Evolutionary conservation across 2,329 filamentous ascomycete species (phyloP).

Genomic region (Neofusicoccum kwambonambiense): DNA sequence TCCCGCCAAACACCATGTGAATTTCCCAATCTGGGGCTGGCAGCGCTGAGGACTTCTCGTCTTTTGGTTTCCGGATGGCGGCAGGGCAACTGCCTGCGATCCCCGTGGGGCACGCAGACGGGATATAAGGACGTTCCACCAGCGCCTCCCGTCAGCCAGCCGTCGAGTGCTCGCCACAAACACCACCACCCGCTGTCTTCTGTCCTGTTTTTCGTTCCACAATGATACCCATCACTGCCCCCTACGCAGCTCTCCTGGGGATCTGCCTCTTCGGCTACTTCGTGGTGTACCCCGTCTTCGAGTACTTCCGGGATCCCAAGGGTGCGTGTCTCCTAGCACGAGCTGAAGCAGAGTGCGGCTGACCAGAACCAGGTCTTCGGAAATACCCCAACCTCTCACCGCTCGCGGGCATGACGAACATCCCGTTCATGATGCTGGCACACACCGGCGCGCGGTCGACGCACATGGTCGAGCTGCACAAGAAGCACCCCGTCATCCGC

Average conservation of each 20-base stretch:
- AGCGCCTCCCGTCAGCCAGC: not conserved
- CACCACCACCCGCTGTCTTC: not conserved
- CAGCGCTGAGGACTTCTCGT: not conserved
- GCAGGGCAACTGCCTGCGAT: not conserved
- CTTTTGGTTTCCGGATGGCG: not conserved
- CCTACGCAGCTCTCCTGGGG: slow-evolving; percentile 29
- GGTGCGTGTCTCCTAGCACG: slow-evolving; percentile 24
- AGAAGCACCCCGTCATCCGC: slow-evolving; percentile 45
- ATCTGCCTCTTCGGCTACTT: slow-evolving; percentile 35
- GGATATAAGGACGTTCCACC: slow-evolving; percentile 3
- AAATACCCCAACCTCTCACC: slow-evolving; percentile 49
- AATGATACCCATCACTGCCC: slow-evolving; percentile 17
- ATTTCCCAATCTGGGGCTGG: not conserved
- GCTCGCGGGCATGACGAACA: slow-evolving; percentile 47
- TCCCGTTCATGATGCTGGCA: slow-evolving; percentile 50
- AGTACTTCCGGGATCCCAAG: slow-evolving; percentile 49
- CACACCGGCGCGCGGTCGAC: slow-evolving; percentile 45
- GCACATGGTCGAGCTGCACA: slow-evolving; percentile 46
- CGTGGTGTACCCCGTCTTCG: slow-evolving; percentile 40
- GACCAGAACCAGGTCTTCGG: slow-evolving; percentile 37
- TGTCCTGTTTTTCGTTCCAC: not conserved
- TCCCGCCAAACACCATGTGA: not conserved
- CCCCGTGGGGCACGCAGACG: not conserved
- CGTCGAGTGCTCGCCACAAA: not conserved
- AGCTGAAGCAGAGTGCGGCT: not conserved